Evolutionary conservation across 2,329 filamentous ascomycete species (phyloP).

Genomic region (Alternaria hordeiaustralica): DNA sequence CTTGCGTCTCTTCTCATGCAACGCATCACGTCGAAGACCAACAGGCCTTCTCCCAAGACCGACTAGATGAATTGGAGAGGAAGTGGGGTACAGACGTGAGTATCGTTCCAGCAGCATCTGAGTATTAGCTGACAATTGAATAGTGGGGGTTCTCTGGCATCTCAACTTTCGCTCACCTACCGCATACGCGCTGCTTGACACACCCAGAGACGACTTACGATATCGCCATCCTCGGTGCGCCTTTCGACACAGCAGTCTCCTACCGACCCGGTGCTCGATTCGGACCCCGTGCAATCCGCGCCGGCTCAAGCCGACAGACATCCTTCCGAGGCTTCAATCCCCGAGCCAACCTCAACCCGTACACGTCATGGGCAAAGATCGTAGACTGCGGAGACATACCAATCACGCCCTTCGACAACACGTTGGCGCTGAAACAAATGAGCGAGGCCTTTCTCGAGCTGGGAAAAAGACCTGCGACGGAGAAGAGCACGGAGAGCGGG

Average conservation of each 20-base stretch:
- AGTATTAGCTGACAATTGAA: constrained; percentile 11
- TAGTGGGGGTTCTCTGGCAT: constrained; percentile 76
- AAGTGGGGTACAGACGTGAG: constrained; percentile 53
- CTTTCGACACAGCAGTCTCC: constrained; percentile 58
- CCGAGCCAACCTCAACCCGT: constrained; percentile 83
- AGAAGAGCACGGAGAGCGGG: constrained; percentile 45
- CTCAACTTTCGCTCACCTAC: constrained; percentile 59
- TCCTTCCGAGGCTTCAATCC: constrained; percentile 82
- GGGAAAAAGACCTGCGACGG: constrained; percentile 52
- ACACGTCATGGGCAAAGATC: constrained; percentile 76
- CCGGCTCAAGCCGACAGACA: constrained; percentile 81
- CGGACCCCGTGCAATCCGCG: constrained; percentile 84
- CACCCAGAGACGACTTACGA: constrained; percentile 53
- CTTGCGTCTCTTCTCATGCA: constrained; percentile 33
- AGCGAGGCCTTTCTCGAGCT: constrained; percentile 78
- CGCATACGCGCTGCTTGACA: constrained; percentile 57
- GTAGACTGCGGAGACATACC: constrained; percentile 93
- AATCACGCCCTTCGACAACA: constrained; percentile 85
- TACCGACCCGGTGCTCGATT: constrained; percentile 66
- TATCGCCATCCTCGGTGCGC: constrained; percentile 58
- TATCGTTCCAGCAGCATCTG: background rate
- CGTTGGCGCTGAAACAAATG: constrained; percentile 82
- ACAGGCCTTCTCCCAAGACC: constrained; percentile 36
- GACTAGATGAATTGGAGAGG: constrained; percentile 42
- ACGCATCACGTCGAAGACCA: constrained; percentile 38